Conservation (phyloP, 2,329 filamentous ascomycete species). For the Diaporthe longicolla region DNA sequence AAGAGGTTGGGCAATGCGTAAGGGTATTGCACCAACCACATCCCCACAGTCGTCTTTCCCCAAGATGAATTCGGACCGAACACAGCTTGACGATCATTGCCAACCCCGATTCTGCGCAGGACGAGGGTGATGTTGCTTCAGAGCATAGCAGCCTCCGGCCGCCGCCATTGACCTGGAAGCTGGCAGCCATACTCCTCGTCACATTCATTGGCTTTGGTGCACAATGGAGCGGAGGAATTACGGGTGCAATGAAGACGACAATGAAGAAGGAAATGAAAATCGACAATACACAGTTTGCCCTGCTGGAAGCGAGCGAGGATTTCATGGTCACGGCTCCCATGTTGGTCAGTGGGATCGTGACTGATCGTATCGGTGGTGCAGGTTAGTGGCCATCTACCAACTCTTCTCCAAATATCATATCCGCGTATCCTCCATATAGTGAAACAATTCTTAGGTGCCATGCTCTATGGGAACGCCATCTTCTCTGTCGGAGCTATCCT, state of each 20-base stretch:
- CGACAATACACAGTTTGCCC: conserved; percentile 70
- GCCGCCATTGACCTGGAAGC: conserved; percentile 9
- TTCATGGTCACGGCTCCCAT: conserved; percentile 73
- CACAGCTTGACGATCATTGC: background rate
- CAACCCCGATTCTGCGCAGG: conserved; percentile 17
- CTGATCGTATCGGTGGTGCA: conserved; percentile 71
- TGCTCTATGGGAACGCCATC: conserved; percentile 72
- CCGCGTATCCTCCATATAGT: background rate
- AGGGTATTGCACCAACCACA: conserved; percentile 45
- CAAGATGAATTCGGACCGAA: background rate
- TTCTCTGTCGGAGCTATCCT: conserved; percentile 71
- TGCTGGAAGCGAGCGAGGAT: conserved; percentile 72
- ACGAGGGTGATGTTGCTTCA: conserved; percentile 1
- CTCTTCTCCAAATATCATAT: background rate
- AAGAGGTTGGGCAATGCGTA: conserved; percentile 46
- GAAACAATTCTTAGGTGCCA: conserved; percentile 56
- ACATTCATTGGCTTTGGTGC: conserved; percentile 71
- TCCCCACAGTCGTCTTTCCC: background rate
- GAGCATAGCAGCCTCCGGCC: conserved; percentile 11
- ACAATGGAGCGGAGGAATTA: conserved; percentile 72
- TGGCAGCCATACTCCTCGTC: conserved; percentile 61
- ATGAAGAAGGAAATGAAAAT: conserved; percentile 67
- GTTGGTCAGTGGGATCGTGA: conserved; percentile 67
- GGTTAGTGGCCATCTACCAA: conserved; percentile 48
- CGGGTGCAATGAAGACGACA: conserved; percentile 72